phyloP scores from a whole-genome alignment of 495 filamentous ascomycete species.

The Venustampulla echinocandica region DNA sequence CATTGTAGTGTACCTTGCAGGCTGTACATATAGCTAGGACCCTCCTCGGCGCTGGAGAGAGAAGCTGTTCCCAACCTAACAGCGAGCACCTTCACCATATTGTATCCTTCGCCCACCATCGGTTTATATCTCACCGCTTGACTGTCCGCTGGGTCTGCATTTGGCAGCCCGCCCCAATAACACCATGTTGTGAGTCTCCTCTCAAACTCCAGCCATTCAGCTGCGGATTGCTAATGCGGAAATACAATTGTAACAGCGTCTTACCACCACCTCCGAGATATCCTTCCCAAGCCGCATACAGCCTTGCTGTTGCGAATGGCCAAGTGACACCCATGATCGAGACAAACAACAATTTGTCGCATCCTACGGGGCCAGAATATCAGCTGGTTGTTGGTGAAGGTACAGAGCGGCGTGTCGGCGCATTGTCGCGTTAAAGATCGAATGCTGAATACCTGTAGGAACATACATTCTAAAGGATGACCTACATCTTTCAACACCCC shows the following conservation, averaged over 20 bases:
- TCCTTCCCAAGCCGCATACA: constrained; percentile 57
- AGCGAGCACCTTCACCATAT: background rate
- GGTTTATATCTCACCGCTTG: background rate
- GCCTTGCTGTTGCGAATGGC: constrained; percentile 52
- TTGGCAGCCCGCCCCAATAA: constrained; percentile 6
- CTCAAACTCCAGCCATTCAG: background rate
- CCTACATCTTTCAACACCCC: constrained; percentile 85
- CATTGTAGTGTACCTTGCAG: constrained; percentile 23
- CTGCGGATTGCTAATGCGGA: constrained; percentile 19
- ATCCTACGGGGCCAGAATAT: constrained; percentile 69
- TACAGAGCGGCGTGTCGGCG: constrained; percentile 29
- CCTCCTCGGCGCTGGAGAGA: no score
- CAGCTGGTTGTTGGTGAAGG: constrained; percentile 91
- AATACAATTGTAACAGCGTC: constrained; percentile 14
- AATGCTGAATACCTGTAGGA: constrained; percentile 43
- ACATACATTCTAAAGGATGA: constrained; percentile 85
- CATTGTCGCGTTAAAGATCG: background rate
- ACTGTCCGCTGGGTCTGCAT: constrained; percentile 13
- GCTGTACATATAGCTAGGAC: constrained; percentile 3
- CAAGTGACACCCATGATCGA: constrained; percentile 68
- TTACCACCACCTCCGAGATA: constrained; percentile 67
- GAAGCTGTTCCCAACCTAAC: no score
- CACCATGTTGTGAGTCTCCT: constrained; percentile 20
- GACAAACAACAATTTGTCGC: constrained; percentile 79
- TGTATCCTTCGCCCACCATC: background rate